phyloP scores from a whole-genome alignment of 768 basidiomycete genomes.

The Sarcomyxa edulis region DNA sequence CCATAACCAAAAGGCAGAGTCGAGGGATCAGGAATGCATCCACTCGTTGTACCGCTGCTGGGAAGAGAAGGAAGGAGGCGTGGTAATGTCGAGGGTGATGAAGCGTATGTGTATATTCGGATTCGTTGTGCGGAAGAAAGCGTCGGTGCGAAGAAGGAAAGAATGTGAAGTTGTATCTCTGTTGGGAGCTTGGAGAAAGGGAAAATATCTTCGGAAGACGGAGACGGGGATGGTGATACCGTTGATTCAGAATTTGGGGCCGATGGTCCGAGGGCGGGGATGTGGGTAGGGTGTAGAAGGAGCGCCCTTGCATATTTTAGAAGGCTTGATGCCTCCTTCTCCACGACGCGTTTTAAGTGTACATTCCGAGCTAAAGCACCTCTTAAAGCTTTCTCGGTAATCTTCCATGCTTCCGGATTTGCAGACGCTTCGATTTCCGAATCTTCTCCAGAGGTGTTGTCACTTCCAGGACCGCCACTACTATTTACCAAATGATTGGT shows the following conservation, averaged over 20 bases:
- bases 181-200: conserved; percentile 40
- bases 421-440: conserved; percentile 19
- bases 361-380: conserved; percentile 38
- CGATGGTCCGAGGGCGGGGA: too few species aligned
- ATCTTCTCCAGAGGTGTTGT: conserved; percentile 16
- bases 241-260: too few species aligned
- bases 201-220: too few species aligned
- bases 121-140: conserved; percentile 52
- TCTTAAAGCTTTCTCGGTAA: conserved; percentile 25
- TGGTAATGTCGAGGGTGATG: conserved; percentile 40
- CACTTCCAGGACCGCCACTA: conserved; percentile 11
- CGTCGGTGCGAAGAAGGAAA: conserved; percentile 51
- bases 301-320: conserved; percentile 30
- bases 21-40: too few species aligned
- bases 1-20: too few species aligned
- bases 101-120: conserved; percentile 48
- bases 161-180: conserved; percentile 53
- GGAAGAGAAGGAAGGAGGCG: conserved; percentile 3
- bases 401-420: conserved; percentile 28
- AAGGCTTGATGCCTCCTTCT: conserved; percentile 43
- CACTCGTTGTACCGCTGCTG: too few species aligned
- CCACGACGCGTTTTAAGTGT: conserved; percentile 28
- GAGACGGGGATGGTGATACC: conserved; percentile 8
- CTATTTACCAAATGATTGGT: conserved; percentile 34
- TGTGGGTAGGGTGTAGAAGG: conserved; percentile 2